Conservation (phyloP, 331 rosid species). For the Pyrus hybrid region DNA sequence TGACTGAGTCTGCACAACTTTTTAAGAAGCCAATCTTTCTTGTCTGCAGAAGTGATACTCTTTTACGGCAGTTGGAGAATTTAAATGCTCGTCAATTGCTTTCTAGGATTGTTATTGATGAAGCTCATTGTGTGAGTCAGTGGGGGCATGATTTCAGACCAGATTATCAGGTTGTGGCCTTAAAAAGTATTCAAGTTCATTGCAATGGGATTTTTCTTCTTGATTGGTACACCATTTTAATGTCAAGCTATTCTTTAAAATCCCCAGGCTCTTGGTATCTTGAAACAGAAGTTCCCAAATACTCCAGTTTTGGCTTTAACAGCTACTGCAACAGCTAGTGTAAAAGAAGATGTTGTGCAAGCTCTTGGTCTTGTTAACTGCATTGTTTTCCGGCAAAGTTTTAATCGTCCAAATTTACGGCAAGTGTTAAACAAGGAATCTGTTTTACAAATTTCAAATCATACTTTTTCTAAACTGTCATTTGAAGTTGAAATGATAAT, state of each 20-base stretch:
- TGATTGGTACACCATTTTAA: too few relatives aligned
- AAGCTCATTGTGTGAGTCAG: too few relatives aligned
- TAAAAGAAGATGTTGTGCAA: slow-evolving; percentile 95
- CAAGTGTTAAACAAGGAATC: slow-evolving; percentile 23
- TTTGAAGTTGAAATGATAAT: not conserved
- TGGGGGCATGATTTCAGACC: too few relatives aligned
- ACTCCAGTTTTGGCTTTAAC: slow-evolving; percentile 95
- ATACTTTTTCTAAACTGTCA: not conserved
- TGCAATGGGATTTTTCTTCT: too few relatives aligned
- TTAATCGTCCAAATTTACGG: slow-evolving; percentile 93
- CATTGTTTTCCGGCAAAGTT: slow-evolving; percentile 89
- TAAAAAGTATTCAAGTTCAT: too few relatives aligned
- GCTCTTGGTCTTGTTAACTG: slow-evolving; percentile 96
- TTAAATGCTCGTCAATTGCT: slow-evolving; percentile 74
- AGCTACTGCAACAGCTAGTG: slow-evolving; percentile 98
- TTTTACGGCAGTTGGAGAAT: slow-evolving; percentile 71
- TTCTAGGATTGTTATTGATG: slow-evolving; percentile 89
- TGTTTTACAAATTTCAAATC: slow-evolving; percentile 7
- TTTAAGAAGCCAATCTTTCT: slow-evolving; percentile 3
- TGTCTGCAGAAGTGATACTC: slow-evolving; percentile 76
- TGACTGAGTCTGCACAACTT: not conserved
- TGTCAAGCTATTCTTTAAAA: too few relatives aligned
- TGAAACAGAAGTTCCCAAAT: slow-evolving; percentile 86
- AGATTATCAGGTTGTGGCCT: too few relatives aligned
- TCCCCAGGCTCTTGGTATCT: slow-evolving; percentile 96